Percentiles rank a stretch among this genome's conserved stretches.
These are phyloP conservation scores for Neurospora sp. DNA, from an alignment of 495 filamentous ascomycete species.

Conservation along the genomic window DNA sequence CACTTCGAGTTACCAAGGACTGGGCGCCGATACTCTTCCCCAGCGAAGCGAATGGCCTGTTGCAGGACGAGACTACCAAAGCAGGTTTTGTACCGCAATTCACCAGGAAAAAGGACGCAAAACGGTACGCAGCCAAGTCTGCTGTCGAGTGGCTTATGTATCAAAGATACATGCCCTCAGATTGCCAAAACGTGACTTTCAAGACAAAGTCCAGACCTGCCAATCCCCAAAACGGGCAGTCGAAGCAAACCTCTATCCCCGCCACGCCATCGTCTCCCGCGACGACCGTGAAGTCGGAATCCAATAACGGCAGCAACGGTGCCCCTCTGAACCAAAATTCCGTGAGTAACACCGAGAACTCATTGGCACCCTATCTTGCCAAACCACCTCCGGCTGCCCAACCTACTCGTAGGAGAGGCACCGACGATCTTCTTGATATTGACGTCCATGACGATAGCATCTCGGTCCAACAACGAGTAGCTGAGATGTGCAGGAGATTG, in stretches of 20 bases:
- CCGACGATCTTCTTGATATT: background rate
- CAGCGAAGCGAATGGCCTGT: slow-evolving; percentile 9
- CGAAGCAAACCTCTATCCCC: background rate
- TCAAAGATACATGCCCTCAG: slow-evolving; percentile 13
- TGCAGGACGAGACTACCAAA: slow-evolving; percentile 1
- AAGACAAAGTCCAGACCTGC: background rate
- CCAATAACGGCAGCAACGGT: background rate
- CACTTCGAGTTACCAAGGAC: slow-evolving; percentile 2
- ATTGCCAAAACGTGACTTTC: slow-evolving; percentile 7
- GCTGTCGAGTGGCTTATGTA: slow-evolving; percentile 28
- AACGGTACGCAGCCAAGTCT: slow-evolving; percentile 34
- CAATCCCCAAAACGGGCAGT: background rate
- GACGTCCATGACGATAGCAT: slow-evolving; percentile 2
- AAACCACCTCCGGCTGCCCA: background rate
- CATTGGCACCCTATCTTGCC: background rate
- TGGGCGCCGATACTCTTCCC: slow-evolving; percentile 18
- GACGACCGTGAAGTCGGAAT: background rate
- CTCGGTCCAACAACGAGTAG: slow-evolving; percentile 5
- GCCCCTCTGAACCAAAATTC: background rate
- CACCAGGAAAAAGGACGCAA: slow-evolving; percentile 33
- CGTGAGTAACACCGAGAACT: background rate
- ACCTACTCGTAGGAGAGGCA: background rate
- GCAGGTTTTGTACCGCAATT: slow-evolving; percentile 14
- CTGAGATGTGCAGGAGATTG: slow-evolving; percentile 12
- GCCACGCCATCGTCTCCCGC: background rate